These are phyloP conservation scores for Linum usitatissimum DNA, from an alignment of 345 rosid species.

Conservation along the genomic window DNA sequence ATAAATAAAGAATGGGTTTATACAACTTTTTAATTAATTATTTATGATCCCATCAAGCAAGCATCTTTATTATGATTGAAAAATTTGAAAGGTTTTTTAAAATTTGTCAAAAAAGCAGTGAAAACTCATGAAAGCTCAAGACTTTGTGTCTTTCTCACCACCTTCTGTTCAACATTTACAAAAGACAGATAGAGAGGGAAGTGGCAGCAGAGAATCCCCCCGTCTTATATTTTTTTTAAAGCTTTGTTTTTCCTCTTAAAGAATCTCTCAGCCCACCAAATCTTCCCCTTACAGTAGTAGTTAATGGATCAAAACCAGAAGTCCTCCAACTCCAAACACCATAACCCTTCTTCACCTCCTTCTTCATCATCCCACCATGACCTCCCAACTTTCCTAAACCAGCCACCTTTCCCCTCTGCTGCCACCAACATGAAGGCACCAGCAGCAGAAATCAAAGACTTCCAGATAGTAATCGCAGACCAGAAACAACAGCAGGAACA, in stretches of 20 bases:
- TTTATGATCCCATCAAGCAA: too few species aligned
- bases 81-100: background rate
- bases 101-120: background rate
- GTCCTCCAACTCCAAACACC: constrained; percentile 30
- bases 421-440: background rate
- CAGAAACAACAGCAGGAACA: constrained; percentile 14
- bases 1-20: too few species aligned
- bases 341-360: constrained; percentile 33
- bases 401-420: background rate
- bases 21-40: too few species aligned
- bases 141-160: background rate
- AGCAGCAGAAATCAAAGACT: background rate
- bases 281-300: constrained; percentile 6
- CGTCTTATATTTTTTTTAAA: too few species aligned
- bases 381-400: background rate
- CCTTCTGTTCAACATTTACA: background rate
- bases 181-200: background rate
- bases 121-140: background rate
- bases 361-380: constrained; percentile 20
- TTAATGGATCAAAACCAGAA: constrained; percentile 54
- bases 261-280: constrained; percentile 3
- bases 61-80: background rate
- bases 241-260: background rate
- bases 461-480: background rate
- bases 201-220: background rate